phyloP scores from a whole-genome alignment of 202 grass and related monocot genomes.

The Zizania palustris region DNA sequence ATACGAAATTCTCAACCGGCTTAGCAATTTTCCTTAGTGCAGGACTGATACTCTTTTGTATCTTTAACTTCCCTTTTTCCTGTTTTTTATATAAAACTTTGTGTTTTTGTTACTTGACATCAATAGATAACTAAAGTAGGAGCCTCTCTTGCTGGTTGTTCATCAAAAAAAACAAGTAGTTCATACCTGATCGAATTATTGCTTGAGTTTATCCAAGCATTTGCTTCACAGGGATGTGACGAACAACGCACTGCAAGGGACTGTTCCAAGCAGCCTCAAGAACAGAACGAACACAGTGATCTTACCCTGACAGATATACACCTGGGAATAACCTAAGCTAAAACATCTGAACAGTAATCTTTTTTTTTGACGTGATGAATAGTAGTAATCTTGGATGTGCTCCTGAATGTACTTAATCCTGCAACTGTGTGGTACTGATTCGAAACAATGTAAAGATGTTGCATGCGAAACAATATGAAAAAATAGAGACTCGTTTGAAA shows the following conservation, averaged over 20 bases:
- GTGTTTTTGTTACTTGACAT: too few relatives aligned
- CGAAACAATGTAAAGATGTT: not conserved
- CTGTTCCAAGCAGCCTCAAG: conserved; percentile 60
- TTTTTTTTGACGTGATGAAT: too few relatives aligned
- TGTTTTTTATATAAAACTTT: too few relatives aligned
- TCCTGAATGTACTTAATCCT: conserved; percentile 12
- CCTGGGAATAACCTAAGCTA: conserved; percentile 61
- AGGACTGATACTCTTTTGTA: too few relatives aligned
- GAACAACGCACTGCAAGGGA: conserved; percentile 63
- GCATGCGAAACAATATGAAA: not conserved
- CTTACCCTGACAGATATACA: conserved; percentile 48
- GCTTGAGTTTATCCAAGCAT: not conserved
- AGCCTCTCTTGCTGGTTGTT: too few relatives aligned
- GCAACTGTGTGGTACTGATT: not conserved
- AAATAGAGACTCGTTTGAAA: not conserved
- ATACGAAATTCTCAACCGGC: too few relatives aligned
- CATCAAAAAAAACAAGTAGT: too few relatives aligned
- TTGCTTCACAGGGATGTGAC: conserved; percentile 71
- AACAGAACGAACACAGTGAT: conserved; percentile 42
- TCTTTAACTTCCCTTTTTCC: too few relatives aligned
- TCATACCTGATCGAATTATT: not conserved
- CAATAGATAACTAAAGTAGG: too few relatives aligned
- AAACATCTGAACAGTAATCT: conserved; percentile 2
- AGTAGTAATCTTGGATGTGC: too few relatives aligned
- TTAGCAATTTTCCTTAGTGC: too few relatives aligned